phyloP scores from a whole-genome alignment of 805 yeast genomes.

The Hanseniaspora meyeri region DNA sequence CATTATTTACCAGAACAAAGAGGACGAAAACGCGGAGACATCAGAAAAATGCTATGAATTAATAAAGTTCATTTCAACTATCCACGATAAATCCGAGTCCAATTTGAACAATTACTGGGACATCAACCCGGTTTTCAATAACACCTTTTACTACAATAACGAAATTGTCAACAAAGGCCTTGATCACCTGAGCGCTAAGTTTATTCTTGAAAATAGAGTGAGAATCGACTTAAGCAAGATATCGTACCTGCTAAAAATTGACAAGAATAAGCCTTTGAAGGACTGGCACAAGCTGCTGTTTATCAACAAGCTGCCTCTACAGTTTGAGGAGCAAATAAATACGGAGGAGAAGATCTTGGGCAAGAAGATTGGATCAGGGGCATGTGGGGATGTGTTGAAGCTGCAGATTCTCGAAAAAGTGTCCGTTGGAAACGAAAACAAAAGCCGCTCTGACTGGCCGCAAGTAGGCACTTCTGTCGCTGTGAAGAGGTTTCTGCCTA shows the following conservation, averaged over 20 bases:
- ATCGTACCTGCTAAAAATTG: conserved; percentile 9
- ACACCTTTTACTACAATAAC: conserved; percentile 4
- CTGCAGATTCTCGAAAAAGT: not conserved
- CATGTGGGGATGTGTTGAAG: conserved; percentile 12
- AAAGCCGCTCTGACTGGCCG: conserved; percentile 9
- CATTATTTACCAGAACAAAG: not conserved
- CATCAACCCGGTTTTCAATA: conserved; percentile 8
- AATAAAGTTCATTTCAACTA: conserved; percentile 9
- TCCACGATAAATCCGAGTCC: conserved; percentile 7
- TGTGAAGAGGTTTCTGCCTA: conserved; percentile 11
- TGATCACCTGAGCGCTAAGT: conserved; percentile 9
- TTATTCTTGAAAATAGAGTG: conserved; percentile 7
- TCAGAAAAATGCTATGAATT: conserved; percentile 12
- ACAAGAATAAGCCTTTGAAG: conserved; percentile 7
- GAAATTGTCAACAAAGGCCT: conserved; percentile 8
- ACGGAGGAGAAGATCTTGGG: not conserved
- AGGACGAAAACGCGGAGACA: conserved; percentile 12
- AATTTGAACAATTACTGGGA: conserved; percentile 6
- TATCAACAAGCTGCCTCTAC: conserved; percentile 5
- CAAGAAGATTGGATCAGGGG: conserved; percentile 8
- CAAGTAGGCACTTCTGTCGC: not conserved
- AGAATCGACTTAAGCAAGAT: conserved; percentile 9
- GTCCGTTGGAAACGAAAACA: not conserved
- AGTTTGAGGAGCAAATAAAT: conserved; percentile 8
- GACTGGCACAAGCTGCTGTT: conserved; percentile 11